Evolutionary conservation across 2,329 filamentous ascomycete genomes (phyloP), one percentile per base, ranked within the genome.

Genomic region (Aspergillus nomiae): DNA sequence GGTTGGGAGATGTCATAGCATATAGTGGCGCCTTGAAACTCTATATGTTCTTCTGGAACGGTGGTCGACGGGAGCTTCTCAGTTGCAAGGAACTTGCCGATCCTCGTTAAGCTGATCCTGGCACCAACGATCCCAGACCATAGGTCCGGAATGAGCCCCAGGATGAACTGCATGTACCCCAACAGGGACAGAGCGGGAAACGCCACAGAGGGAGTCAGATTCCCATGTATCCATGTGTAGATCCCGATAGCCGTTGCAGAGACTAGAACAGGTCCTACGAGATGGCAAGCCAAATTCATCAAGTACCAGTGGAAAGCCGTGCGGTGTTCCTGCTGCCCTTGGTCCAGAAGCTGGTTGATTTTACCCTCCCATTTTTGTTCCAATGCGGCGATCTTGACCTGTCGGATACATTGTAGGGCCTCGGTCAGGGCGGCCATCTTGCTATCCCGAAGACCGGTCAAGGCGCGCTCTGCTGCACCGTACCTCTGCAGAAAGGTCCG

Each of bases 341-440:
- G 85, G 50, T 88, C 85, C 70, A 92, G 83, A 9, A 89, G 86
- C 65, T 84, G 76, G 65, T 83, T 77, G 73, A 95, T 91, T 64
- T 89, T 90, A 19, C 83, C 81, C 73, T 92, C 87, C 91, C 92
- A 94, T 68, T 91, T 87, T 24, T 81, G 78, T 74, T 94, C 92
- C 2, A 92, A 78, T 1, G 91, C 91, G 0, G 90, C 90, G 69
- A 94, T 93, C 71, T 95, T 95, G 78, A 95, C 92, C 75, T 95
- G 92, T 1, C 91, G 86, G 66, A 94, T 94, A 9, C 91, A 91
- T 69, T 91, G 86, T 1, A 95, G 79, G 0, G 89, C 90, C 75
- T 95, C 91, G 1, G 90, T 91, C 34, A 95, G 85, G 16, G 93
- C 85, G 0, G 85, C 89, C 77, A 93, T 84, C 76, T 94, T 94